Conservation (phyloP, 345 rosid genomes). For the Ceriops decandra region DNA sequence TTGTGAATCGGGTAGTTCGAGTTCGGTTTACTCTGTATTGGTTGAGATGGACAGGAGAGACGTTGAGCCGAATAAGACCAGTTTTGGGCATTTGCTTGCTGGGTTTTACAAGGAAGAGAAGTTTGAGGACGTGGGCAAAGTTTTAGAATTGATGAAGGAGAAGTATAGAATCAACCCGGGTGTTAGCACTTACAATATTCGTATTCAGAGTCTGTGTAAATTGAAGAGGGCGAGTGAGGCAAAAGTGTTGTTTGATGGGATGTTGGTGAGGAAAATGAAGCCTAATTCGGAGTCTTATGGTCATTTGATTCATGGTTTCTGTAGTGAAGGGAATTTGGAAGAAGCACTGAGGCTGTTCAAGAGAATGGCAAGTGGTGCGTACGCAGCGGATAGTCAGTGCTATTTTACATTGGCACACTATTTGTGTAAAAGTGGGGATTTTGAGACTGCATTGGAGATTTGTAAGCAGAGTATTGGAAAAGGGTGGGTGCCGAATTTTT, state of each 20-base stretch:
- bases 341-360: slow-evolving; percentile 65
- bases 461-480: slow-evolving; percentile 63
- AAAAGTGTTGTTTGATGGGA: slow-evolving; percentile 49
- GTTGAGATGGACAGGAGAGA: slow-evolving; percentile 74
- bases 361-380: slow-evolving; percentile 49
- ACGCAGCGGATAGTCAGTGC: slow-evolving; percentile 42
- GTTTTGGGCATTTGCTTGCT: slow-evolving; percentile 48
- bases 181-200: slow-evolving; percentile 42
- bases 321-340: slow-evolving; percentile 54
- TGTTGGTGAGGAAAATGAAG: slow-evolving; percentile 42
- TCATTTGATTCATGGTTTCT: slow-evolving; percentile 74
- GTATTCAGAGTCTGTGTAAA: slow-evolving; percentile 72
- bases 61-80: slow-evolving; percentile 42
- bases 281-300: slow-evolving; percentile 44
- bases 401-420: slow-evolving; percentile 54
- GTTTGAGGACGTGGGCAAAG: slow-evolving; percentile 66
- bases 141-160: slow-evolving; percentile 53
- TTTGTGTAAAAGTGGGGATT: slow-evolving; percentile 61
- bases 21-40: slow-evolving; percentile 57
- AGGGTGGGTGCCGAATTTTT: slow-evolving; percentile 64
- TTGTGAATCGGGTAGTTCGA: slow-evolving; percentile 56
- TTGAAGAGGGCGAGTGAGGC: slow-evolving; percentile 56
- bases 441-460: slow-evolving; percentile 50
- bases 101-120: slow-evolving; percentile 77
- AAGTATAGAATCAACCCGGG: slow-evolving; percentile 40